Evolutionary conservation across 2,329 filamentous ascomycete genomes (phyloP).

Genomic region (Seiridium cupressi): DNA sequence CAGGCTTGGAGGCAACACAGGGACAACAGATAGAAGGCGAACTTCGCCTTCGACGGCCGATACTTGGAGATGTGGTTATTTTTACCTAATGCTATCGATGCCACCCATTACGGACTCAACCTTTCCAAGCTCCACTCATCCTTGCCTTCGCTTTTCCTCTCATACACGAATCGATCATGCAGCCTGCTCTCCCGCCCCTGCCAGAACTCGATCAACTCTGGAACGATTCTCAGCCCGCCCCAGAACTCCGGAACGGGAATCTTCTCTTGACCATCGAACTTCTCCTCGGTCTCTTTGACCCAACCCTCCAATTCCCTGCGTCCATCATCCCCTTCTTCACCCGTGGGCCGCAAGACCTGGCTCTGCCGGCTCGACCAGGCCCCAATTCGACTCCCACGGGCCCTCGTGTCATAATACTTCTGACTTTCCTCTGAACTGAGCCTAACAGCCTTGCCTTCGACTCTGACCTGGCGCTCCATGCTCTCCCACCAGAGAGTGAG

Average conservation of each 20-base stretch:
- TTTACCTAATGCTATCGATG: too few species aligned
- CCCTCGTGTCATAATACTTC: conserved; percentile 64
- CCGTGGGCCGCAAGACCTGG: conserved; percentile 58
- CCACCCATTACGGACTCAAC: conserved; percentile 60
- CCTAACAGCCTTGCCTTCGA: conserved; percentile 75
- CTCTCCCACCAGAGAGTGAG: conserved; percentile 90
- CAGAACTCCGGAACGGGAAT: conserved; percentile 94
- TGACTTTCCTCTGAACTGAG: conserved; percentile 70
- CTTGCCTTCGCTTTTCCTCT: conserved; percentile 49
- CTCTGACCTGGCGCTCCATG: conserved; percentile 83
- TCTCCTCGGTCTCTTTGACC: conserved; percentile 73
- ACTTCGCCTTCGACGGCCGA: too few species aligned
- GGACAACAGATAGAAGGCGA: too few species aligned
- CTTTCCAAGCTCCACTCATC: conserved; percentile 67
- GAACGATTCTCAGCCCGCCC: conserved; percentile 85
- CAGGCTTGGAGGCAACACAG: too few species aligned
- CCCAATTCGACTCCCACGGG: conserved; percentile 79
- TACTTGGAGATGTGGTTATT: too few species aligned
- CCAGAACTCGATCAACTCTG: conserved; percentile 92
- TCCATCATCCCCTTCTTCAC: conserved; percentile 51
- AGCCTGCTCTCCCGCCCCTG: conserved; percentile 86
- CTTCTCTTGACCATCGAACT: conserved; percentile 71
- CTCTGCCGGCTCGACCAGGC: conserved; percentile 95
- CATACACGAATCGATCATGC: conserved; percentile 92
- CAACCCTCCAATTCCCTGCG: conserved; percentile 72